These are phyloP conservation scores for Lepidium aucheri DNA, from an alignment of 345 rosid species.

Conservation along the genomic window DNA sequence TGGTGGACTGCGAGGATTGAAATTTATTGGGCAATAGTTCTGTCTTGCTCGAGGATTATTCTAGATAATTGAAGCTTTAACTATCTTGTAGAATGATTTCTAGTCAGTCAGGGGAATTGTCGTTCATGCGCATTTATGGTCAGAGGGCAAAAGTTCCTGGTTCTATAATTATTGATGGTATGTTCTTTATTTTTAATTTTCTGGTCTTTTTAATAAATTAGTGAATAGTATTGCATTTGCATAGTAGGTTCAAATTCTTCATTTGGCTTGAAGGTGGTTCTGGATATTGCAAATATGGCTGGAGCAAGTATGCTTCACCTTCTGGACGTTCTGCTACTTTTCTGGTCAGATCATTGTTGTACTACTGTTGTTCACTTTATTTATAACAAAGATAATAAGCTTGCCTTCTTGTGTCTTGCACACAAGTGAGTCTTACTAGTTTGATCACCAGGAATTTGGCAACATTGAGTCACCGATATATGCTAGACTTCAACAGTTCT, in stretches of 20 bases:
- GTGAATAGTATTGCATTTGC: not conserved
- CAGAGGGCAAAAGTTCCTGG: constrained; percentile 58
- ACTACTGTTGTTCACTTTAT: not conserved
- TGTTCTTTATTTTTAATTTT: not conserved
- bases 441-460: constrained; percentile 69
- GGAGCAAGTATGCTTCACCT: constrained; percentile 74
- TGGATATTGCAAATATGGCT: constrained; percentile 86
- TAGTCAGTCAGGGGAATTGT: constrained; percentile 36
- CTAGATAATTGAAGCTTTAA: not conserved
- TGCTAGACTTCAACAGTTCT: constrained; percentile 68
- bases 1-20: too few relatives aligned
- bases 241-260: not conserved
- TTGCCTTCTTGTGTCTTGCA: not conserved
- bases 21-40: too few relatives aligned
- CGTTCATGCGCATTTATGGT: constrained; percentile 61
- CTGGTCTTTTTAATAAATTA: not conserved
- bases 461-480: constrained; percentile 84
- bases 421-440: constrained; percentile 22
- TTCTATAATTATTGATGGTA: constrained; percentile 78
- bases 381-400: not conserved
- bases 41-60: not conserved
- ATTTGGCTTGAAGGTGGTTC: constrained; percentile 56
- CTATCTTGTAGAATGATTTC: constrained; percentile 7
- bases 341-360: constrained; percentile 35
- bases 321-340: constrained; percentile 78